Conservation (phyloP, 2,329 filamentous ascomycete genomes). For the Bipolaris bicolor region DNA sequence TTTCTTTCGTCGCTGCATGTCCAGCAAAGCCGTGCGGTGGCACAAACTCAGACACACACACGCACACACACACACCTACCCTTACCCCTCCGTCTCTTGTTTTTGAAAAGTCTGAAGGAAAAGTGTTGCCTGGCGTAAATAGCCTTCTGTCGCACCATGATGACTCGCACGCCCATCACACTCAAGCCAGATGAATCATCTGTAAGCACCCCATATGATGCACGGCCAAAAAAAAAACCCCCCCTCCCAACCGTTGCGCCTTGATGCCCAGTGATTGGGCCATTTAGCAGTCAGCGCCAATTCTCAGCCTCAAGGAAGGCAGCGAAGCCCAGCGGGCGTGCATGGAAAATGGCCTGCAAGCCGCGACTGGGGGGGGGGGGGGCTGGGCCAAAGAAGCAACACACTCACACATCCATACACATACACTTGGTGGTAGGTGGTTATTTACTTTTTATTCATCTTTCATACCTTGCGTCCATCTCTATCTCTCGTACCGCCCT, state of each 20-base stretch:
- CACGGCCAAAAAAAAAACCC: too few relatives aligned
- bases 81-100: neutral
- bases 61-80: neutral
- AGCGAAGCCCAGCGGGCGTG: conserved; percentile 13
- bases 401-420: too few relatives aligned
- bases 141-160: conserved; percentile 15
- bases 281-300: too few relatives aligned
- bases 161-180: conserved; percentile 20
- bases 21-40: conserved; percentile 2
- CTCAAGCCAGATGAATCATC: conserved; percentile 11
- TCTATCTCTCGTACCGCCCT: too few relatives aligned
- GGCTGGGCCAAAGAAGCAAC: conserved; percentile 9
- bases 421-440: too few relatives aligned
- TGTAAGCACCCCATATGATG: too few relatives aligned
- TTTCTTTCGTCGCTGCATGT: conserved; percentile 1
- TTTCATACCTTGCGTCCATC: too few relatives aligned
- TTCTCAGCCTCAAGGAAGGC: conserved; percentile 19
- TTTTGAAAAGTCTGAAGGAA: neutral
- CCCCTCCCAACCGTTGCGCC: neutral
- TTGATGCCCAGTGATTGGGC: neutral
- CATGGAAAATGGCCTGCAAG: conserved; percentile 1
- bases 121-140: neutral
- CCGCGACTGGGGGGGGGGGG: neutral
- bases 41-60: conserved; percentile 16
- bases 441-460: too few relatives aligned